Conservation (phyloP, 495 filamentous ascomycete species). For the Paragyromitra xinjiangensis region DNA sequence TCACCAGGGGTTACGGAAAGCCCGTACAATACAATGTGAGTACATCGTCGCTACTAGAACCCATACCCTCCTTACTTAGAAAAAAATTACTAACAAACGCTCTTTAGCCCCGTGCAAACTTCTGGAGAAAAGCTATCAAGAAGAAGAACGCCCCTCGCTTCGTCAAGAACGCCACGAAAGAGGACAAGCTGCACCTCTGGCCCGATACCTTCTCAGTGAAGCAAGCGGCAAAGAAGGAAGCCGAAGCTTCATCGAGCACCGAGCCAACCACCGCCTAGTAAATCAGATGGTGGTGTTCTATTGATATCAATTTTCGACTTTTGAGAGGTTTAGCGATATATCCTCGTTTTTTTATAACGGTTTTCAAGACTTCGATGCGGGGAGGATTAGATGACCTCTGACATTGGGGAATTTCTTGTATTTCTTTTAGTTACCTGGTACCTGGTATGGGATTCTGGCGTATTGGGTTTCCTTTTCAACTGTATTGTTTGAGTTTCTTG, state of each 20-base stretch:
- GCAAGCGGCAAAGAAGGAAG: slow-evolving; percentile 35
- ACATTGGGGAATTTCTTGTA: slow-evolving; percentile 40
- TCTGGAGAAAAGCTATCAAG: slow-evolving; percentile 73
- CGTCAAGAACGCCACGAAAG: slow-evolving; percentile 65
- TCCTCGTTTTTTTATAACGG: slow-evolving; percentile 37
- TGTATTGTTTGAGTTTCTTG: slow-evolving; percentile 43
- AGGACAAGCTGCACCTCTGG: slow-evolving; percentile 75
- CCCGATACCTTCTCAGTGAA: slow-evolving; percentile 68
- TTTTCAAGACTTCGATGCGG: slow-evolving; percentile 26
- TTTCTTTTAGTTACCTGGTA: slow-evolving; percentile 49
- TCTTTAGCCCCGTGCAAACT: slow-evolving; percentile 68
- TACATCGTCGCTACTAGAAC: background rate
- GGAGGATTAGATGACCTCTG: slow-evolving; percentile 34
- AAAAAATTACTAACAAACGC: slow-evolving; percentile 19
- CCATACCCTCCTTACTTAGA: background rate
- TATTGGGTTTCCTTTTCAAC: slow-evolving; percentile 46
- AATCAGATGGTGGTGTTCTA: slow-evolving; percentile 11
- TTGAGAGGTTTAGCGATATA: slow-evolving; percentile 41
- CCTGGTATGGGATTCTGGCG: slow-evolving; percentile 50
- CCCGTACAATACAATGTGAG: slow-evolving; percentile 69
- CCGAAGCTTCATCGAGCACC: slow-evolving; percentile 19
- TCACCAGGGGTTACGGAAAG: slow-evolving; percentile 71
- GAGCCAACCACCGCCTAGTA: slow-evolving; percentile 18
- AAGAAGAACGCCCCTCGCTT: slow-evolving; percentile 68
- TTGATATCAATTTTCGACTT: slow-evolving; percentile 28